Base-by-base conservation (phyloP, 2,329 filamentous ascomycete species). In the Xylariaceae sp. region DNA sequence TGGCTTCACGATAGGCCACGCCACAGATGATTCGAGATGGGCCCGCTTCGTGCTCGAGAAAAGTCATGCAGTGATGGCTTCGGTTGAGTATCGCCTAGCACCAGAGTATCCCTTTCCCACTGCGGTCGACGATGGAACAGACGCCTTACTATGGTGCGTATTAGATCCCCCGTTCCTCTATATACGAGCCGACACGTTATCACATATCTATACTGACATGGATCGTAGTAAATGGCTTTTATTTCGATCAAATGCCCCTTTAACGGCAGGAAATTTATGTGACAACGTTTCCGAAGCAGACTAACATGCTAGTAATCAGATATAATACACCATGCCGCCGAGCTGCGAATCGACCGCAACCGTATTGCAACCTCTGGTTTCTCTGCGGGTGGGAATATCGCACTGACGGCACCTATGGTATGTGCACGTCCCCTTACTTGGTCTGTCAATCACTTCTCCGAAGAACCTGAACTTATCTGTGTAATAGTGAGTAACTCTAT, bases 81-180 rank as follows among this genome's bases (percentile, higher is more conserved):
- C 79, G 1, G 82, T 87, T 58, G 83, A 86, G 60, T 88, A 89
- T 64, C 78, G 86, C n/a, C 75, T 87, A 2, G 83, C 84, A 0
- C 86, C 86, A 0, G 79, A 81, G 60, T 74, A 80, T 57, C 83
- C 83, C 0, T 87, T 86, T 62, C 85, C 84, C 1, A 80, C 79
- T 0, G 79, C 83, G 0, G 76, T 88, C 0, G 83, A 88, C 58
- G 86, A 88, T 63, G 81, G 81, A 41, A 80, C 82, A 28, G 84
- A 87, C 55, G 81, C 83, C 1, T 66, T 88, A 9, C 63, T 84
- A n/a, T 84, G 22, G 22, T 28, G 22, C 22, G 22, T 28, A 28
- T 28, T 5, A 5, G 7, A 28, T 28, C 7, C 7, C 22, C 22
- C 22, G 7, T 28, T 28, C 7, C 22, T 28, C 22, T 28, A 5